Conservation (phyloP, 176 grass and related monocot species). For the Neostapfia colusana region DNA sequence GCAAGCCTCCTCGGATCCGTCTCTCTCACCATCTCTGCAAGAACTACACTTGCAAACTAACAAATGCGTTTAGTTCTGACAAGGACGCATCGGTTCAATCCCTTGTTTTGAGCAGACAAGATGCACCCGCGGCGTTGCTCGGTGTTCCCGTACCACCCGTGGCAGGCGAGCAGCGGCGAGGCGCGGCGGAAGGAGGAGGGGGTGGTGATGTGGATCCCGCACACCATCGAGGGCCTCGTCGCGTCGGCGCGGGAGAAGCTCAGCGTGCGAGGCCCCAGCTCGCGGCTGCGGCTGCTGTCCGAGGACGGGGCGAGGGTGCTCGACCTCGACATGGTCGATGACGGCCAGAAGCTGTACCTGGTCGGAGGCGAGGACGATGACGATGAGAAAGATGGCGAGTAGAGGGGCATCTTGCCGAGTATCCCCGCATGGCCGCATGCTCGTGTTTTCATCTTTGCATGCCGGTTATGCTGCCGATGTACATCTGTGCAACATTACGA, state of each 20-base stretch:
- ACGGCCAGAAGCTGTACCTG: conserved; percentile 69
- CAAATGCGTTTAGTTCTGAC: neutral
- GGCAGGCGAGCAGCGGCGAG: conserved; percentile 32
- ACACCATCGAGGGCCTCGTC: conserved; percentile 59
- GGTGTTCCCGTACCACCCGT: conserved; percentile 78
- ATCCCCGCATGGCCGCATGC: neutral
- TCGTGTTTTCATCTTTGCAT: neutral
- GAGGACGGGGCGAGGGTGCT: conserved; percentile 64
- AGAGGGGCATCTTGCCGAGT: neutral
- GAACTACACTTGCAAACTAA: neutral
- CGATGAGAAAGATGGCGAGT: conserved; percentile 5
- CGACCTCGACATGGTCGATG: conserved; percentile 57
- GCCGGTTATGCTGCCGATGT: conserved; percentile 6
- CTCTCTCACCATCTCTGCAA: neutral
- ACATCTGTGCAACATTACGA: neutral
- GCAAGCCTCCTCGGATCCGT: conserved; percentile 17
- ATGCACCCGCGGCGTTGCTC: conserved; percentile 65
- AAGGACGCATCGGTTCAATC: neutral
- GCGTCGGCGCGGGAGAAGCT: conserved; percentile 60
- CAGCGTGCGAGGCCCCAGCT: conserved; percentile 32
- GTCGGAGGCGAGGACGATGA: conserved; percentile 43
- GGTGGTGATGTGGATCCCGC: conserved; percentile 72
- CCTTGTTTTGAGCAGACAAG: conserved; percentile 46
- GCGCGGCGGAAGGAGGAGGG: conserved; percentile 65
- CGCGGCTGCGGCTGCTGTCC: conserved; percentile 48